Evolutionary conservation across 2,329 filamentous ascomycete genomes (phyloP).

Genomic region (Aspergillus pseudoviridinutans): DNA sequence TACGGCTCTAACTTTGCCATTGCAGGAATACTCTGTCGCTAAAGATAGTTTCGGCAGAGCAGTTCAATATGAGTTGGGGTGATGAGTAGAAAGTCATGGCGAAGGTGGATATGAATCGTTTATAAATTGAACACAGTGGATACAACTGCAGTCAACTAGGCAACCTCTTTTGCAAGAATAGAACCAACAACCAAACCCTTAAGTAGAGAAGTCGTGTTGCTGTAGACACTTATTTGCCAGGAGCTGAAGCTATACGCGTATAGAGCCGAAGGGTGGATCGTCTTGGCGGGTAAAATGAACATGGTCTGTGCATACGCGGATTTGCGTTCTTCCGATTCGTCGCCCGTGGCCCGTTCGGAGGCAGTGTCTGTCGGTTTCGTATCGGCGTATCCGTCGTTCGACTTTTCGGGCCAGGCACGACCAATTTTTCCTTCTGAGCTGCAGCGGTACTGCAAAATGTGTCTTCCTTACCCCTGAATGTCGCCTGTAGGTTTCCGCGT

Average conservation of each 20-base stretch:
- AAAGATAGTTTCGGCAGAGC: neutral
- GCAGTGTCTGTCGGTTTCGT: neutral
- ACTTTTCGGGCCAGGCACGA: neutral
- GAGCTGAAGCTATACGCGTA: slow-evolving; percentile 7
- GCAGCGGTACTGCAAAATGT: neutral
- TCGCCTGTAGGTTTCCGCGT: neutral
- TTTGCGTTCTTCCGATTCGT: neutral
- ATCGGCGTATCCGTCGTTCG: neutral
- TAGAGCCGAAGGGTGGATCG: slow-evolving; percentile 1
- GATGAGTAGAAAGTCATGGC: neutral
- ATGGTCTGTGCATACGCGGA: slow-evolving; percentile 21
- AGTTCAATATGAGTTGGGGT: neutral
- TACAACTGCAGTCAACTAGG: neutral
- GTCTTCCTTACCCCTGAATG: neutral
- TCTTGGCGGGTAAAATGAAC: neutral
- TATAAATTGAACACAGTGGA: neutral
- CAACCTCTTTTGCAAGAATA: neutral
- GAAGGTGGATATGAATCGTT: neutral
- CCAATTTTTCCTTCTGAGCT: neutral
- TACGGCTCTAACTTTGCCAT: slow-evolving; percentile 19
- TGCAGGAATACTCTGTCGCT: neutral
- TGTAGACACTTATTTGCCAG: too few species aligned
- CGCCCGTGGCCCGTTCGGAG: neutral
- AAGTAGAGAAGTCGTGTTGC: neutral
- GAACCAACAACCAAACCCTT: neutral